Conservation (phyloP, 202 grass and related monocot genomes). For the Zoysia matrella region DNA sequence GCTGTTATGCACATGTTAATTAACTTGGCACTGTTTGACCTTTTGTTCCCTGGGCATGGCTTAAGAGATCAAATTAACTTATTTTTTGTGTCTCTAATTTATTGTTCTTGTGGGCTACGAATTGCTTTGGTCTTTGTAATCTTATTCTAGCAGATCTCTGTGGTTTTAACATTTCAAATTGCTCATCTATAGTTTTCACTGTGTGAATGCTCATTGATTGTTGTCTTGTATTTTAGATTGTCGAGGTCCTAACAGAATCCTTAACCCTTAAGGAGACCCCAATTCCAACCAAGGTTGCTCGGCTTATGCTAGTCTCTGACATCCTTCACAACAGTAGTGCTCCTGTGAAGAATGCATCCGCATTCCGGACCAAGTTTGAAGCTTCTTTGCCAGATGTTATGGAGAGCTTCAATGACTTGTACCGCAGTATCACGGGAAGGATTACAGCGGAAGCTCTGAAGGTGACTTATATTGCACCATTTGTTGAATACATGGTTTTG, state of each 20-base stretch:
- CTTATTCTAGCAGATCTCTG: not conserved
- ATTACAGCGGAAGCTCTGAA: too few species aligned
- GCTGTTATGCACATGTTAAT: not conserved
- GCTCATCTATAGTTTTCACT: conserved; percentile 14
- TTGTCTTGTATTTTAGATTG: conserved; percentile 68
- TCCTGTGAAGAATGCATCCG: too few species aligned
- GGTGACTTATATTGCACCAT: too few species aligned
- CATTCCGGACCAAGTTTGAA: too few species aligned
- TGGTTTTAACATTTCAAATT: not conserved
- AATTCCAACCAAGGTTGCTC: conserved; percentile 95
- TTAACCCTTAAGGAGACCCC: conserved; percentile 90
- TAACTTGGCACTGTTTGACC: conserved; percentile 2
- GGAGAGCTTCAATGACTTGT: too few species aligned
- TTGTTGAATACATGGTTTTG: conserved; percentile 15
- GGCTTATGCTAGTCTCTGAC: conserved; percentile 65
- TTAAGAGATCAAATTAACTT: conserved; percentile 1
- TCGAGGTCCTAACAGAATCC: conserved; percentile 92
- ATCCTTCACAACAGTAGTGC: too few species aligned
- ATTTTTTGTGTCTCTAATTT: conserved; percentile 19
- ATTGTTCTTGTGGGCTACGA: conserved; percentile 18
- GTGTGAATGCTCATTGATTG: conserved; percentile 9
- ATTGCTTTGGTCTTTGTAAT: conserved; percentile 23
- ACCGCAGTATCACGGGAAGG: too few species aligned
- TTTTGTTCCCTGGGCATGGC: not conserved
- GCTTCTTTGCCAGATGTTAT: too few species aligned